These are phyloP conservation scores for Chimonanthus salicifolius DNA, from an alignment of 164 flowering plant species.

Conservation along the genomic window DNA sequence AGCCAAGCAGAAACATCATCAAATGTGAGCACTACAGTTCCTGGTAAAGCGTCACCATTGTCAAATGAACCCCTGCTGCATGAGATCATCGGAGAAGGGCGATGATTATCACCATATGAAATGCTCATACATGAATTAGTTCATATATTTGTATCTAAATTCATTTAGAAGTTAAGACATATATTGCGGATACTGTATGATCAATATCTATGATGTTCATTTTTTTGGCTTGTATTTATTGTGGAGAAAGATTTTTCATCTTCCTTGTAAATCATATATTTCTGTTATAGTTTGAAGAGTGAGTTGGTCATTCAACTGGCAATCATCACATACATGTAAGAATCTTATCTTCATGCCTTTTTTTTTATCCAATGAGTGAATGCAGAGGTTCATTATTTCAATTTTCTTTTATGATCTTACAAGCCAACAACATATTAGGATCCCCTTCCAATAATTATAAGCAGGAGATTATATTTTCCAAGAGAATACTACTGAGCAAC, in stretches of 20 bases:
- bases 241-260: background rate
- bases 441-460: too few relatives aligned
- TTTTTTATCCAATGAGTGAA: too few relatives aligned
- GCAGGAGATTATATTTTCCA: too few relatives aligned
- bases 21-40: background rate
- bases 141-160: too few relatives aligned
- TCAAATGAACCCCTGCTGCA: constrained; percentile 5
- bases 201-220: background rate
- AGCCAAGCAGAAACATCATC: constrained; percentile 1
- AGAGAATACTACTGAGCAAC: too few relatives aligned
- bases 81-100: constrained; percentile 16
- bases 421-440: too few relatives aligned
- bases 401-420: too few relatives aligned
- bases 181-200: background rate
- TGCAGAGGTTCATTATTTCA: too few relatives aligned
- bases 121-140: background rate
- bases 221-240: background rate
- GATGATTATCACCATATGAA: constrained; percentile 2
- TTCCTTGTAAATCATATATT: background rate
- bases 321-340: too few relatives aligned
- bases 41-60: background rate
- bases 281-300: background rate
- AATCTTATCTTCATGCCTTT: too few relatives aligned
- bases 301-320: background rate
- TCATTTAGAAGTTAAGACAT: too few relatives aligned